Base-by-base conservation (phyloP, 2,329 filamentous ascomycete species). In the Monilinia vaccinii-corymbosi region DNA sequence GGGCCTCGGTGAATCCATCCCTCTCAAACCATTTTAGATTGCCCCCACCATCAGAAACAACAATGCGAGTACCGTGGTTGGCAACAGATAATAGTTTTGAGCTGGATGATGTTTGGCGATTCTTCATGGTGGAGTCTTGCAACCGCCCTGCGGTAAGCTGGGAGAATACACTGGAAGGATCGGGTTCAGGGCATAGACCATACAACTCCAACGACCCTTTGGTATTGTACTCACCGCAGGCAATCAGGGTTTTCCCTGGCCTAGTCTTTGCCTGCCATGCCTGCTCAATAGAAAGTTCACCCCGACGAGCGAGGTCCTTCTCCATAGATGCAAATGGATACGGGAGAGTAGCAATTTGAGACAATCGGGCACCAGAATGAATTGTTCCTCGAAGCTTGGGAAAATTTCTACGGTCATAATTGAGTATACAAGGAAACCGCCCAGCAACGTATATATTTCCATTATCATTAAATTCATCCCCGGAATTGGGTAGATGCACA, bases 121-220 rank as follows among this genome's bases (percentile, higher is more conserved):
- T 97, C 65, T 87, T 86, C 71, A 86, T 83, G 14, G 76, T 74
- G 25, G 79, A 80, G 55, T 78, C 77, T 49, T 77, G 75, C 50
- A 74, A 72, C 64, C 65, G 68, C 36, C 71, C 69, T 42, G 68
- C 64, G 67, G 63, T 63, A 68, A 34, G 57, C 50, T 57, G 63
- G 71, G 66, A 75, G 64, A 62, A 70, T 63, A 65, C 62, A n/a
- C 63, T 66, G 16, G 66, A 60, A 16, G 64, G 38, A 21, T 63
- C 61, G 57, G 63, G 63, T 14, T 66, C 67, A 57, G 73, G 74
- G 28, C 75, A 77, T 1, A 90, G 74, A 16, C 85, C 84, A 72
- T 96, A 96, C n/a, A 96, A 76, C 70, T 97, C 93, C 2, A 97
- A 77, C 0, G 88, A 92, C 0, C 93, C 93, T 72, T 94, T 92